These are phyloP conservation scores for Ceratobasidium papillatum DNA, from an alignment of 1,284 basidiomycete genomes.

Conservation along the genomic window DNA sequence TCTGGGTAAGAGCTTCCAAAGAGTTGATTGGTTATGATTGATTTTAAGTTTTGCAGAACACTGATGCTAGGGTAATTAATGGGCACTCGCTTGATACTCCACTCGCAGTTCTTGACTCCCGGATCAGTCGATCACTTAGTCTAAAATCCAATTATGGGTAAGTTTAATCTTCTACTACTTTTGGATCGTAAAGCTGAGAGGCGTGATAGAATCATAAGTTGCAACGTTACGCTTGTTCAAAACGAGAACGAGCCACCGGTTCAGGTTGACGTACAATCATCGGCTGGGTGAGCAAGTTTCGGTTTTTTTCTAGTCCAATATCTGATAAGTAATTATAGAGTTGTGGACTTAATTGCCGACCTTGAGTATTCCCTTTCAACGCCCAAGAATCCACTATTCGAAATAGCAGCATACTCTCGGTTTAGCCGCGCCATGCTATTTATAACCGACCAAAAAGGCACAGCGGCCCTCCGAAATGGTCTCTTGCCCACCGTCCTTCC, in stretches of 20 bases:
- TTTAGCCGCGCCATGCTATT: not conserved
- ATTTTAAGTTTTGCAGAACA: not conserved
- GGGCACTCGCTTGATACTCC: not conserved
- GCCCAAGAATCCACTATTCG: not conserved
- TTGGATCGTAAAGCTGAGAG: not conserved
- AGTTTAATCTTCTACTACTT: not conserved
- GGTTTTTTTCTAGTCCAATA: not conserved
- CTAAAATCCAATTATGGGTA: not conserved
- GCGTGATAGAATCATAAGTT: not conserved
- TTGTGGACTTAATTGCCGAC: not conserved
- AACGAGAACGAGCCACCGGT: not conserved
- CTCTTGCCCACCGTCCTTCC: not conserved
- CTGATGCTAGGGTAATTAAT: not conserved
- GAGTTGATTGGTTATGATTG: not conserved
- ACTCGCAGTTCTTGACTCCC: not conserved
- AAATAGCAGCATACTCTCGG: not conserved
- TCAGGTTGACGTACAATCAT: not conserved
- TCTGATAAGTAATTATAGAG: not conserved
- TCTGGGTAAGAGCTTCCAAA: not conserved
- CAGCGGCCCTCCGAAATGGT: not conserved
- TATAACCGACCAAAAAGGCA: not conserved
- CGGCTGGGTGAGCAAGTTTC: not conserved
- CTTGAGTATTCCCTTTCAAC: not conserved
- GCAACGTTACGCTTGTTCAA: slow-evolving; percentile 10
- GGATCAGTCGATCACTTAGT: not conserved